Evolutionary conservation across 495 filamentous ascomycete genomes (phyloP).

Genomic region (Aspergillus coremiiformis): DNA sequence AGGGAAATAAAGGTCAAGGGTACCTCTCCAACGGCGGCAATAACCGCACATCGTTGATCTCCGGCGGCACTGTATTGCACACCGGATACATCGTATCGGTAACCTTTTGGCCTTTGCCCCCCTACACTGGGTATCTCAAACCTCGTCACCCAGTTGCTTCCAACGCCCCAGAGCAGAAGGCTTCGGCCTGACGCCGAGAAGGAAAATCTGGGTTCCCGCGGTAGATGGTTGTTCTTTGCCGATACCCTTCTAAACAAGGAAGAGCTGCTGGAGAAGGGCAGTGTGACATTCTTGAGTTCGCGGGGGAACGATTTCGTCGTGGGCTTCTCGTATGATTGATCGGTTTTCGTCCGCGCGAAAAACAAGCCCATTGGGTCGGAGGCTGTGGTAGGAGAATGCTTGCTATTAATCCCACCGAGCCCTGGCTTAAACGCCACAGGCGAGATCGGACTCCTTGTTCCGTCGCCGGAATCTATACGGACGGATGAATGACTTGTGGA

Average conservation of each 20-base stretch:
- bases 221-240: constrained; percentile 10
- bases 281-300: constrained; percentile 16
- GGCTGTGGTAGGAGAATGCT: constrained; percentile 4
- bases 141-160: constrained; percentile 16
- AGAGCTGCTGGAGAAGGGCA: constrained; percentile 10
- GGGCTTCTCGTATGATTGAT: constrained; percentile 13
- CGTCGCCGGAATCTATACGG: constrained; percentile 10
- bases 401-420: constrained; percentile 12
- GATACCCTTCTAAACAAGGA: constrained; percentile 14
- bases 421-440: constrained; percentile 1
- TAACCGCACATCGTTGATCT: constrained; percentile 15
- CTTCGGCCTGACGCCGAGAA: constrained; percentile 18
- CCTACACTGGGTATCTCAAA: constrained; percentile 11
- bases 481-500: constrained; percentile 20
- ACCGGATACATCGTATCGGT: constrained; percentile 20
- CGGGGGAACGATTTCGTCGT: constrained; percentile 12
- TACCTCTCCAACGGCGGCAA: constrained; percentile 20
- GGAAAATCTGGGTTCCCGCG: constrained; percentile 15
- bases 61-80: constrained; percentile 20
- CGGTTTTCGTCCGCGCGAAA: constrained; percentile 4
- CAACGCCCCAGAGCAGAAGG: constrained; percentile 19
- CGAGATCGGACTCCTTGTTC: constrained; percentile 12
- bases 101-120: constrained; percentile 10
- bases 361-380: constrained; percentile 6
- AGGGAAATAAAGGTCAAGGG: not conserved